Base-by-base conservation (phyloP, 257 asterid species). In the Solanum tarijense region DNA sequence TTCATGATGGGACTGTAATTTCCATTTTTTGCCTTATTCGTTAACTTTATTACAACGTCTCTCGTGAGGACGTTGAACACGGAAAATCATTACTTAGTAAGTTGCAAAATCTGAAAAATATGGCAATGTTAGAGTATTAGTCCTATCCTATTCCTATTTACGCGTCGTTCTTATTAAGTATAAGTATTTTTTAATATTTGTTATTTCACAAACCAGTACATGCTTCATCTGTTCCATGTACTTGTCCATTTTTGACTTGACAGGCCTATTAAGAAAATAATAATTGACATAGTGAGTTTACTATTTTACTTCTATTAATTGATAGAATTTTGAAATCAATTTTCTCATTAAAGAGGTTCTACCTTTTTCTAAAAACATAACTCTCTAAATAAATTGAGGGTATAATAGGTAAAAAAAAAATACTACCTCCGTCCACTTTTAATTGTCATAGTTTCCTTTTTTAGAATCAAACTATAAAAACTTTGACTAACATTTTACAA, bases 1-100 rank as follows among this genome's bases (percentile, higher is more conserved):
- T 9, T 12, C 13, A 25, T 25, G 25, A 43, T 52, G 16, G 66
- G 35, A 12, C 3, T 43, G 84, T 41, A 25, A 79, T 14, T 79
- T 79, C 66, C 84, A 4, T 79, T 79, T 78, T 43, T 48, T 81
- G 85, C 68, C 85, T 48, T 81, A 46, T 81, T 27, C 18, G 7
- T 18, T 27, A 25, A 81, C 85, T 43, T 81, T 16, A 4, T 16
- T 29, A 27, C 85, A 27, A 43, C 66, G 66, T 46, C 38, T 27
- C 39, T 16, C 3, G 1, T 4, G 38, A 79, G 85, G 14, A 79
- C 43, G 85, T 79, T 79, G 66, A 46, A 18, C 5, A 79, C 46
- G 60, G 65, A 79, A 68, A 78, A 25, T 41, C 84, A 27, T 79
- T 79, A 18, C 85, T 48, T 48, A 18, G 69, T 9, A 81, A 48